Percentiles rank a stretch among this genome's conserved stretches.
Evolutionary conservation across 768 basidiomycete species (phyloP).

Genomic region (Boletus huronensis): DNA sequence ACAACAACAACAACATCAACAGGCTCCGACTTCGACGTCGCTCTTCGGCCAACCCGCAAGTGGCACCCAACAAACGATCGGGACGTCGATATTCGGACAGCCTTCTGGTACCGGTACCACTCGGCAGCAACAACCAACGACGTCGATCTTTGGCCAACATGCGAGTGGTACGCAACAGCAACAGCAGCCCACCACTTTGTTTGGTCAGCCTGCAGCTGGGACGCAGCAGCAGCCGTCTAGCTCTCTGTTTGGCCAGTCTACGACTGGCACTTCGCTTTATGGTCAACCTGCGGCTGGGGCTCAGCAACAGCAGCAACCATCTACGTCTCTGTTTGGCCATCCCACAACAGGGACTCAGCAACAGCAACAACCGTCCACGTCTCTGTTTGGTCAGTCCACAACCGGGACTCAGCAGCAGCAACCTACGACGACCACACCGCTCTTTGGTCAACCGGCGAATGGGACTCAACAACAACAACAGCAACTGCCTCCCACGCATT

Average conservation of each 20-base stretch:
- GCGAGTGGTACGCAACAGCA: constrained; percentile 7
- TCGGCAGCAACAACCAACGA: constrained; percentile 9
- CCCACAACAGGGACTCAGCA: constrained; percentile 29
- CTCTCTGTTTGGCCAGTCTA: constrained; percentile 18
- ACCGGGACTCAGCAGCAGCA: constrained; percentile 31
- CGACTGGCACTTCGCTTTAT: constrained; percentile 29
- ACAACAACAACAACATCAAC: constrained; percentile 7
- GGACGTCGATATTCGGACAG: constrained; percentile 12
- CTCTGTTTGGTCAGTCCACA: constrained; percentile 23
- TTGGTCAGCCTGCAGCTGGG: constrained; percentile 16
- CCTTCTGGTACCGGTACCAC: constrained; percentile 4
- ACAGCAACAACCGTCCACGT: constrained; percentile 29
- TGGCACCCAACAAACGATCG: constrained; percentile 2
- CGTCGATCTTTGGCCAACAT: constrained; percentile 12
- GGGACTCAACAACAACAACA: constrained; percentile 24
- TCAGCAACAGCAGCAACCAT: constrained; percentile 34
- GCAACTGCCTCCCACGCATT: constrained; percentile 16
- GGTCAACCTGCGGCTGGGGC: constrained; percentile 28
- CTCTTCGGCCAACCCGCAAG: constrained; percentile 24
- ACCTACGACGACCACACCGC: constrained; percentile 14
- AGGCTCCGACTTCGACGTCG: constrained; percentile 16
- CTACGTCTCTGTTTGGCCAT: constrained; percentile 24
- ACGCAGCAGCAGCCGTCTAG: constrained; percentile 23
- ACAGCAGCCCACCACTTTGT: neutral
- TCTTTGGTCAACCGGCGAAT: constrained; percentile 37